Evolutionary conservation across 805 yeast species (phyloP), one percentile per base, ranked within the genome.

Genomic region (Monosporozyma aerobia): DNA sequence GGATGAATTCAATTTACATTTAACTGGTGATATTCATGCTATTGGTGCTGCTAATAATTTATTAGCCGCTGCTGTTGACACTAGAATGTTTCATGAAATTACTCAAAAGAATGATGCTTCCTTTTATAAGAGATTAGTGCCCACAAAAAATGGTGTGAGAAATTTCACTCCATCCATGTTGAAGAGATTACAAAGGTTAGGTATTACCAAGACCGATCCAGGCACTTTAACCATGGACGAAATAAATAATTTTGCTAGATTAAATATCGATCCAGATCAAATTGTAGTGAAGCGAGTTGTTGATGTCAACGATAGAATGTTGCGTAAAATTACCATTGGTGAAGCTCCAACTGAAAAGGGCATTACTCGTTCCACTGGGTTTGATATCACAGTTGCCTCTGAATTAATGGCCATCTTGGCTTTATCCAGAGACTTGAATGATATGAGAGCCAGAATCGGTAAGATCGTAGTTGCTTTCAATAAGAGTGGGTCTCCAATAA

Each of bases 1-100:
- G 97, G 99, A 92, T 71, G 97, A 92, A 73, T 92, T 92, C 77
- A 92, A 94, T 75, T 81, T 94, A 87, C 98, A 92, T 69, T 77
- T 92, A 59, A 92, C 98, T 49, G 98, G 98, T 67, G 99, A 92
- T 69, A 92, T 92, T 59, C 98, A 92, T 71, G 98, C 98, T 47
- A 90, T 92, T 55, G 82, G 90, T 49, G 90, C 90, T 54, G 98
- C 98, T 37, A 90, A 88, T 61, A 92, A 92, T 75, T 76, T 92
- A 64, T 77, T 92, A 57, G 96, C 97, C 55, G 97, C 98, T 49
- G 98, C 98, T 33, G 84, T 92, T 56, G 98, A 92, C 71, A 89
- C 98, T 6, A 84, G 98, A 72, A 87, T 90, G 81, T 92, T 92
- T 80, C 98, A 92, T 69, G 98, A 92, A 73, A 64, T 76, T 57